phyloP scores from a whole-genome alignment of 352 stramenopile species.

The Globisporangium heterothallicum region DNA sequence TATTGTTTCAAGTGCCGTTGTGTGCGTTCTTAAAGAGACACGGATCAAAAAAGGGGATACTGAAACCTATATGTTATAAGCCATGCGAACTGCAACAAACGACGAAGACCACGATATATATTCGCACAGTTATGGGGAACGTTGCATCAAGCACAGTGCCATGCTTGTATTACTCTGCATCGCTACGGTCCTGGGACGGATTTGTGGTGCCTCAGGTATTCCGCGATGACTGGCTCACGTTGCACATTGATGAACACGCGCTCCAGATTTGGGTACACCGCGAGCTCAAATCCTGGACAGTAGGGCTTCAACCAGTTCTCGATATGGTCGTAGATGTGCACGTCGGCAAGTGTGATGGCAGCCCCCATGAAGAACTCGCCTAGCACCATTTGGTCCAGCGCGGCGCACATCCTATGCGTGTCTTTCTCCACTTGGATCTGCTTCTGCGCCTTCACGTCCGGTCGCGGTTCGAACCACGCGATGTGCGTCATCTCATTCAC shows the following conservation, averaged over 20 bases:
- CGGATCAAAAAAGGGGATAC: background rate
- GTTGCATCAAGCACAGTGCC: no score
- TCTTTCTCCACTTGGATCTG: background rate
- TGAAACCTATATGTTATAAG: background rate
- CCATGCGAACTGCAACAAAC: no score
- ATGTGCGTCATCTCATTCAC: slow-evolving; percentile 31
- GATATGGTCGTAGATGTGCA: slow-evolving; percentile 34
- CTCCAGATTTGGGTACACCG: slow-evolving; percentile 22
- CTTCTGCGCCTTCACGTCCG: slow-evolving; percentile 5
- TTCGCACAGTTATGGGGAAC: background rate
- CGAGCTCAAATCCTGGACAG: slow-evolving; percentile 18
- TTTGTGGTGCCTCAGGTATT: no score
- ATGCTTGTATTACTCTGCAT: no score
- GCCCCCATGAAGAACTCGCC: slow-evolving; percentile 52
- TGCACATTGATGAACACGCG: slow-evolving; percentile 15
- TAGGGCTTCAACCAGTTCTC: slow-evolving; percentile 27
- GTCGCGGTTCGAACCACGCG: slow-evolving; percentile 18
- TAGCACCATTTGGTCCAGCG: slow-evolving; percentile 34
- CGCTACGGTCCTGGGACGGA: no score
- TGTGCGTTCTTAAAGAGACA: background rate
- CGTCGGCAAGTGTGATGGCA: slow-evolving; percentile 27
- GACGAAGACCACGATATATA: background rate
- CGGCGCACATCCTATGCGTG: slow-evolving; percentile 10
- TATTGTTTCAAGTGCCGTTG: background rate
- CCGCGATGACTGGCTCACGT: slow-evolving; percentile 17